phyloP scores from a whole-genome alignment of 1,284 basidiomycete genomes.

The Sanghuangporus baumii region DNA sequence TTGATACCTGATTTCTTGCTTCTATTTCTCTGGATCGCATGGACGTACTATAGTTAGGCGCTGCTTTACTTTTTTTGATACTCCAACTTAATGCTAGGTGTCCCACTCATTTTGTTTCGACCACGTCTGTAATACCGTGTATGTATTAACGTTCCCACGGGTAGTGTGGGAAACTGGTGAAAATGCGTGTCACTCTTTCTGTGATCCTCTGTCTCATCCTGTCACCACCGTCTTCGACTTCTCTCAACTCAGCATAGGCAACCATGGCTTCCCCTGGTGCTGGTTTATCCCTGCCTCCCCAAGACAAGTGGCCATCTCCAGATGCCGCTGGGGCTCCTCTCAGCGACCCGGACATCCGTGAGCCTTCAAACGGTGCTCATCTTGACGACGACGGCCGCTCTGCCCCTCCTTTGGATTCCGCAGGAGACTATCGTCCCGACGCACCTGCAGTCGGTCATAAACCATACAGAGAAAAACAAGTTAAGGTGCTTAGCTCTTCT shows the following conservation, averaged over 20 bases:
- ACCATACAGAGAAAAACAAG: constrained; percentile 70
- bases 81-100: neutral
- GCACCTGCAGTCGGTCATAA: constrained; percentile 33
- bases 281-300: constrained; percentile 27
- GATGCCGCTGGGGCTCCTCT: constrained; percentile 43
- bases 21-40: neutral
- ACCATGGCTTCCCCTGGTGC: constrained; percentile 49
- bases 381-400: constrained; percentile 23
- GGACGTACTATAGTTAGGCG: neutral
- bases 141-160: neutral
- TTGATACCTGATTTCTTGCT: neutral
- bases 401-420: constrained; percentile 33
- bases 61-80: neutral
- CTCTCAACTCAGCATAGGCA: neutral
- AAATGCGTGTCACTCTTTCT: neutral
- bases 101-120: neutral
- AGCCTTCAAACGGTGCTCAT: constrained; percentile 38
- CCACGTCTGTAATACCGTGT: neutral
- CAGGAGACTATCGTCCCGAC: constrained; percentile 41
- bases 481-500: constrained; percentile 77
- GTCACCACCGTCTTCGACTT: neutral
- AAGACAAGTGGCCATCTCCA: constrained; percentile 53
- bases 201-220: neutral
- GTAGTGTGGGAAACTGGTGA: neutral
- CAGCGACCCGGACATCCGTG: constrained; percentile 37